Evolutionary conservation across 2,329 filamentous ascomycete species (phyloP).

Genomic region (Trichophaea hybrida): DNA sequence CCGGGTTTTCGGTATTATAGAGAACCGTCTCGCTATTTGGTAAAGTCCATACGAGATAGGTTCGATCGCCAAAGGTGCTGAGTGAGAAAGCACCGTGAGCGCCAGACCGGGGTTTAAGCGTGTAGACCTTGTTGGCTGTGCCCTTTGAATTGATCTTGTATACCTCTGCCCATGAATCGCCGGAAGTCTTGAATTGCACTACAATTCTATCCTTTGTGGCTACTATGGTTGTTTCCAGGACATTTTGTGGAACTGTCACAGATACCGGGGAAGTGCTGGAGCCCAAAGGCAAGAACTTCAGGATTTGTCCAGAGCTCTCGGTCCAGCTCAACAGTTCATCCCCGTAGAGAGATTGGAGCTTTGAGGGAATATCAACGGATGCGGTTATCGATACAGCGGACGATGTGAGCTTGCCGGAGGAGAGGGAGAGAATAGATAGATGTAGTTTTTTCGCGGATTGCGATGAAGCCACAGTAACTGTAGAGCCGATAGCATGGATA

Average conservation of each 20-base stretch:
- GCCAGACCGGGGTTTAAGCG: slow-evolving; percentile 50
- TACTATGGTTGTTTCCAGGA: slow-evolving; percentile 12
- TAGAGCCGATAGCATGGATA: slow-evolving; percentile 7
- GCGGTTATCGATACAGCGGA: not conserved
- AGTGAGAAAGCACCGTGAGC: slow-evolving; percentile 64
- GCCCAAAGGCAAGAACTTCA: slow-evolving; percentile 40
- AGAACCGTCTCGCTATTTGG: slow-evolving; percentile 54
- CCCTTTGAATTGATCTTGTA: slow-evolving; percentile 67
- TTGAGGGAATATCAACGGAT: not conserved
- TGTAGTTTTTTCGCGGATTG: slow-evolving; percentile 15
- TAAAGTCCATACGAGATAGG: slow-evolving; percentile 72
- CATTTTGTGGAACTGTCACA: slow-evolving; percentile 11
- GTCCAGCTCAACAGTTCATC: slow-evolving; percentile 54
- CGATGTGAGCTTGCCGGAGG: slow-evolving; percentile 5
- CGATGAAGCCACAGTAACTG: slow-evolving; percentile 7
- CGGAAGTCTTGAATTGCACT: slow-evolving; percentile 15
- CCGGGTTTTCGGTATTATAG: slow-evolving; percentile 17
- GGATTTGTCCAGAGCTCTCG: slow-evolving; percentile 44
- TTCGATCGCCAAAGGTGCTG: slow-evolving; percentile 62
- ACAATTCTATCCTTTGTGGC: slow-evolving; percentile 4
- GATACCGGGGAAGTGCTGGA: not conserved
- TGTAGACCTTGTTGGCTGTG: slow-evolving; percentile 57
- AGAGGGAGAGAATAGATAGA: slow-evolving; percentile 10
- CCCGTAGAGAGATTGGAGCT: not conserved
- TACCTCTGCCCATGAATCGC: slow-evolving; percentile 54